Base-by-base conservation (phyloP, 352 stramenopile species). In the Chrysophaeum taylorii region DNA sequence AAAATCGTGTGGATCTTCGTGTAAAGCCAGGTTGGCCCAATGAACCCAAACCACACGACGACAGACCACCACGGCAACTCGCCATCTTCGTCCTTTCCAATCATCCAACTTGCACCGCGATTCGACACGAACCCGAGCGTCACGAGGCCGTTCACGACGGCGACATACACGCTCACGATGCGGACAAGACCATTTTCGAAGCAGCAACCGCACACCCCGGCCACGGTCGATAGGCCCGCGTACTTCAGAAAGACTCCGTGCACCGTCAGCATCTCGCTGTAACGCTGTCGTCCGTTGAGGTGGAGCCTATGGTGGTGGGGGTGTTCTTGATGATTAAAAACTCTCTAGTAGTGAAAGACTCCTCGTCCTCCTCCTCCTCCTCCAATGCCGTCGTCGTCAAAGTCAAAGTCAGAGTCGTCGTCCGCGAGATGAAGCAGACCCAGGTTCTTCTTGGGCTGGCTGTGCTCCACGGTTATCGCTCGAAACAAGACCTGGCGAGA, bases 261-360 rank as follows among this genome's bases (percentile, higher is more conserved):
- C 60, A 88, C 83, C 48, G 83, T 81, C 60, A 81, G 81, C 81
- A 88, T 88, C n/a, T n/a, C n/a, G n/a, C n/a, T n/a, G n/a, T n/a
- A n/a, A n/a, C n/a, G n/a, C n/a, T n/a, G n/a, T n/a, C n/a, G n/a
- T n/a, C n/a, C n/a, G n/a, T n/a, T n/a, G n/a, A n/a, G n/a, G n/a
- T n/a, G n/a, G n/a, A n/a, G n/a, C n/a, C n/a, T n/a, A n/a, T n/a
- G n/a, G n/a, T n/a, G n/a, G n/a, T n/a, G n/a, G n/a, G n/a, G n/a
- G n/a, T n/a, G n/a, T n/a, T n/a, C n/a, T n/a, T n/a, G n/a, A n/a
- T n/a, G n/a, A n/a, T n/a, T n/a, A n/a, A n/a, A n/a, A n/a, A n/a
- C n/a, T n/a, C n/a, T n/a, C n/a, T n/a, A n/a, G n/a, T n/a, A n/a
- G n/a, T n/a, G n/a, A n/a, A n/a, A n/a, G n/a, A n/a, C n/a, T n/a